Evolutionary conservation across 768 basidiomycete species (phyloP), one percentile per base, ranked within the genome.

Genomic region (Russula virescens): DNA sequence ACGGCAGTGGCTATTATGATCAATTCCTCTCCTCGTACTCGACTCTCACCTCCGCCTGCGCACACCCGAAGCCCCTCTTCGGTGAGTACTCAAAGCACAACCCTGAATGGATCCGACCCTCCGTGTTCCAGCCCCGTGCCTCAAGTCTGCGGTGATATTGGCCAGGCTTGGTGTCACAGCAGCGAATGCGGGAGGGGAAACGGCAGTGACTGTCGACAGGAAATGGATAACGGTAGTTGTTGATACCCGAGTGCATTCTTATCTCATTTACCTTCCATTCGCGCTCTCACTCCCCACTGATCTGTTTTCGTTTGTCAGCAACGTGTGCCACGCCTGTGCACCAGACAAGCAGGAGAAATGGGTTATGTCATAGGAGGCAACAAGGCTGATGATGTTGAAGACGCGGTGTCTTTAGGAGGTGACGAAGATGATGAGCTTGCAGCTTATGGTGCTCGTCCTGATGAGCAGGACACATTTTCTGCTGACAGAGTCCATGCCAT

Each of bases 121-220:
- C 89, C 89, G 25, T 77, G 75, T 69, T 91, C 87, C 69, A 96
- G 65, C 1, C 86, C 85, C 18, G 74, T 91, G 89, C 48, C 90
- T 82, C 63, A 91, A 91, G 72, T 94, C 92, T 0, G 93, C 94
- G 7, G 98, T 87, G 35, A 90, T 77, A 67, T 90, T 93, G n/a
- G 84, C 85, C 5, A 98, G 79, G 49, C 88, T 78, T 62, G n/a
- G n/a, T n/a, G n/a, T n/a, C n/a, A n/a, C n/a, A n/a, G n/a, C n/a
- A n/a, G n/a, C n/a, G n/a, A n/a, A n/a, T n/a, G n/a, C n/a, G n/a
- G n/a, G n/a, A n/a, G n/a, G n/a, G n/a, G n/a, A n/a, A n/a, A n/a
- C n/a, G n/a, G n/a, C n/a, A n/a, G n/a, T n/a, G n/a, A n/a, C n/a
- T n/a, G n/a, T n/a, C n/a, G n/a, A n/a, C n/a, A n/a, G n/a, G n/a